Conservation (phyloP, 768 basidiomycete genomes). For the Asterophora lycoperdoides region DNA sequence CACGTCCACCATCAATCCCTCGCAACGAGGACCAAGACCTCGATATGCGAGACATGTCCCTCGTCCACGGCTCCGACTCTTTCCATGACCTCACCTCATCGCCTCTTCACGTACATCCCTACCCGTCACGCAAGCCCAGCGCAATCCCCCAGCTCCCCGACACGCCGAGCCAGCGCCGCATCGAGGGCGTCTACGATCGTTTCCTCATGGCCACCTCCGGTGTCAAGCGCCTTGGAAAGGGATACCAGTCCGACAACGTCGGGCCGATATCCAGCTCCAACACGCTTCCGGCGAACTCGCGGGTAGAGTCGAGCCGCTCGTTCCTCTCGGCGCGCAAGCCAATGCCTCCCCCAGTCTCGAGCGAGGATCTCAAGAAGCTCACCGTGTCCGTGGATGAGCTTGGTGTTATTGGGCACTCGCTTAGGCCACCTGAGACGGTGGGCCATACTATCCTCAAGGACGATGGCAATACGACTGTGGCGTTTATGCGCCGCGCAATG, state of each 20-base stretch:
- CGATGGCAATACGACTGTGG: constrained; percentile 45
- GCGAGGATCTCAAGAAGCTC: constrained; percentile 46
- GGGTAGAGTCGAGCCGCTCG: constrained; percentile 36
- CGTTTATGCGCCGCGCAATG: constrained; percentile 65
- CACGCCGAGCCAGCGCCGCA: constrained; percentile 52
- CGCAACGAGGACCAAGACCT: constrained; percentile 32
- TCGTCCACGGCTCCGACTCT: constrained; percentile 28
- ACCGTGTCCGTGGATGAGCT: constrained; percentile 61
- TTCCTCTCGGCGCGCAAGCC: constrained; percentile 47
- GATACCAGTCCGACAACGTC: constrained; percentile 70
- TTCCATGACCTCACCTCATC: constrained; percentile 59
- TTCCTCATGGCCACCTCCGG: constrained; percentile 80
- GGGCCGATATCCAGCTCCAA: constrained; percentile 40
- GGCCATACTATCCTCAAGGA: constrained; percentile 35
- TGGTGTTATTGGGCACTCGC: constrained; percentile 44
- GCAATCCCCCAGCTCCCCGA: constrained; percentile 37
- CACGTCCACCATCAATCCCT: constrained; percentile 21
- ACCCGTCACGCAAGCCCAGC: constrained; percentile 44
- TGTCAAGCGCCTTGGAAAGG: constrained; percentile 75
- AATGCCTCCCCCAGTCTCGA: constrained; percentile 73
- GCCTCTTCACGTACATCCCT: constrained; percentile 61
- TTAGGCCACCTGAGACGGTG: constrained; percentile 16
- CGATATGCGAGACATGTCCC: constrained; percentile 26
- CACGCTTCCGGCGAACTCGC: constrained; percentile 22
- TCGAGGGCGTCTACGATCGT: constrained; percentile 77